Conservation (phyloP, 225 moss, liverwort and hornwort genomes). For the Sphagnum contortum region DNA sequence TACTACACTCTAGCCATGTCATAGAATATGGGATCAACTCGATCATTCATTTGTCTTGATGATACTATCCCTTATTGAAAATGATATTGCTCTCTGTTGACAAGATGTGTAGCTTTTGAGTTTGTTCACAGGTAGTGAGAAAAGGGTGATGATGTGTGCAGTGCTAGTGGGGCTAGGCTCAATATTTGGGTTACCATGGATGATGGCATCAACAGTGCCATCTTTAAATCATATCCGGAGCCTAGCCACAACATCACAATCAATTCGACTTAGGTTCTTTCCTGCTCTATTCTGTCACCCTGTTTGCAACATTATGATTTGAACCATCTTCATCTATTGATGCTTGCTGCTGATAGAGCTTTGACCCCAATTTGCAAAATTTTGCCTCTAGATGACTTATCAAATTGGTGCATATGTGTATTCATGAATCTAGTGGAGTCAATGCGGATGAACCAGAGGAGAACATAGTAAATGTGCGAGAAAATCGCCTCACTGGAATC, state of each 20-base stretch:
- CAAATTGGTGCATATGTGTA: no score
- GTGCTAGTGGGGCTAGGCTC: conserved; percentile 53
- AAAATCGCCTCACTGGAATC: conserved; percentile 75
- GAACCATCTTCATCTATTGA: not conserved
- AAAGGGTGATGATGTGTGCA: conserved; percentile 9
- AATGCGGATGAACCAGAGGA: conserved; percentile 19
- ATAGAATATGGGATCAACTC: no score
- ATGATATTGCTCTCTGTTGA: no score
- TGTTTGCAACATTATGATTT: conserved; percentile 1
- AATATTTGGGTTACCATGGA: conserved; percentile 69
- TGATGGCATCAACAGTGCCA: conserved; percentile 70
- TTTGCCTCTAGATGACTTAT: no score
- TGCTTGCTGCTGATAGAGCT: no score
- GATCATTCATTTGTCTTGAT: not conserved
- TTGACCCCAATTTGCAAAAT: not conserved
- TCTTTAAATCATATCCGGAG: conserved; percentile 77
- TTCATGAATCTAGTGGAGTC: conserved; percentile 17
- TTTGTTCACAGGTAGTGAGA: no score
- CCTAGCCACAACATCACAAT: conserved; percentile 36
- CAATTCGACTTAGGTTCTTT: conserved; percentile 12
- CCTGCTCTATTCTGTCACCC: no score
- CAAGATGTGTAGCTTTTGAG: no score
- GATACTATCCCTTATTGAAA: no score
- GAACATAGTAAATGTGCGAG: conserved; percentile 27
- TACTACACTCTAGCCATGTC: no score